Evolutionary conservation across 2,329 filamentous ascomycete species (phyloP).

Genomic region (Fusarium fracticaudum): DNA sequence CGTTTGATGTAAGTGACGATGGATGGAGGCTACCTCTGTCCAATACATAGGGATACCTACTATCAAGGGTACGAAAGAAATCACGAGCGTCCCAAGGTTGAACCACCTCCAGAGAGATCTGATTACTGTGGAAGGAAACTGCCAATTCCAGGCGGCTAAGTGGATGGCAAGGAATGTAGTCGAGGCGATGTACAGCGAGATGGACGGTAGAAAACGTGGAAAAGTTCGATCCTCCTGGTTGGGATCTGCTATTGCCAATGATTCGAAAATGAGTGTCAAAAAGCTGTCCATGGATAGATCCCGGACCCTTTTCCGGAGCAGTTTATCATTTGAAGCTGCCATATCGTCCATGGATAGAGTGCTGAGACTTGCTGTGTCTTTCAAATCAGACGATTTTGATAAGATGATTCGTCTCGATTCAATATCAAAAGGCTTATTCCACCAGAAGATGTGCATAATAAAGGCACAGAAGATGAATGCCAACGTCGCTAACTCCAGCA

Average conservation of each 20-base stretch:
- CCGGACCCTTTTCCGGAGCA: too few relatives aligned
- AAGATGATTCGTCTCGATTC: background rate
- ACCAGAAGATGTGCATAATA: background rate
- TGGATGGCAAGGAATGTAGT: background rate
- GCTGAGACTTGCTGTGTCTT: accelerated
- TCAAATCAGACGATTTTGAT: accelerated
- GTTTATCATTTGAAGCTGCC: accelerated
- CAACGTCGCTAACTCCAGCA: accelerated
- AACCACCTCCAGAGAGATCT: background rate
- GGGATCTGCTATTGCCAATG: too few relatives aligned
- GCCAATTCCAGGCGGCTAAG: background rate
- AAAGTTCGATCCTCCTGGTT: too few relatives aligned
- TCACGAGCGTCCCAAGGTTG: accelerated
- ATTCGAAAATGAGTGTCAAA: too few relatives aligned
- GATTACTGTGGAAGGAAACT: accelerated
- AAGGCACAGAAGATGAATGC: background rate
- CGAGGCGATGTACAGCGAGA: background rate
- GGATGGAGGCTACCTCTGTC: too few relatives aligned
- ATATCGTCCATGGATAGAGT: background rate
- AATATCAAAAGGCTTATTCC: background rate
- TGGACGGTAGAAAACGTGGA: background rate
- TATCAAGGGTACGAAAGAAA: background rate
- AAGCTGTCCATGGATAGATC: too few relatives aligned
- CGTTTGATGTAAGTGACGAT: too few relatives aligned
- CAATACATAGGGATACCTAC: too few relatives aligned